Percentiles rank a stretch among this genome's conserved stretches.
These are phyloP conservation scores for Xylariaceae sp. DNA, from an alignment of 2,329 filamentous ascomycete genomes.

Conservation along the genomic window DNA sequence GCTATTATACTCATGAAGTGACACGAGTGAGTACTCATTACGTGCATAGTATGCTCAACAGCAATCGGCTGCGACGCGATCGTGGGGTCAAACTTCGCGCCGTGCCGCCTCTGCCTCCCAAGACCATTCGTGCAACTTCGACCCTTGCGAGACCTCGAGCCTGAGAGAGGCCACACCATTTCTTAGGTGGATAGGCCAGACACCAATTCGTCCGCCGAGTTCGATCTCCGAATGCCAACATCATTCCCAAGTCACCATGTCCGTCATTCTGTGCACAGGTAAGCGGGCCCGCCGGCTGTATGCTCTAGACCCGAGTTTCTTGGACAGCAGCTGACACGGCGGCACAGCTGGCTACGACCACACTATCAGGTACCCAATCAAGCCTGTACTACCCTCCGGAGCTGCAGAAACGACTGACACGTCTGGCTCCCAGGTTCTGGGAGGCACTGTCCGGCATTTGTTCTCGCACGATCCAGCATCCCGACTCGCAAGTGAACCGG, in stretches of 20 bases:
- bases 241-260: conserved; percentile 41
- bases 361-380: conserved; percentile 44
- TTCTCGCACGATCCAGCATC: conserved; percentile 94
- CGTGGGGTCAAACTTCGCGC: too few species aligned
- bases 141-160: too few species aligned
- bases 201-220: too few species aligned
- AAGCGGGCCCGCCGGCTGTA: conserved; percentile 13
- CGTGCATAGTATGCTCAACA: too few species aligned
- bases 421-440: conserved; percentile 72
- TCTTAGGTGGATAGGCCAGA: too few species aligned
- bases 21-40: too few species aligned
- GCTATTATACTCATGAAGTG: too few species aligned
- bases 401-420: not conserved
- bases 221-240: too few species aligned
- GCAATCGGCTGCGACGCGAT: too few species aligned
- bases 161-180: too few species aligned
- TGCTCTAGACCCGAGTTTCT: conserved; percentile 1
- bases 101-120: too few species aligned
- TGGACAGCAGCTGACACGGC: conserved; percentile 11
- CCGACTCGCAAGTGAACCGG: conserved; percentile 96
- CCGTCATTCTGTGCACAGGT: conserved; percentile 56
- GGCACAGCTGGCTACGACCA: conserved; percentile 51
- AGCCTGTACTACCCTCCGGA: conserved; percentile 1
- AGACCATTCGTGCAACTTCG: too few species aligned
- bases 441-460: conserved; percentile 96